These are phyloP conservation scores for Talaromyces marneffei DNA, from an alignment of 2,329 filamentous ascomycete species.

Conservation along the genomic window DNA sequence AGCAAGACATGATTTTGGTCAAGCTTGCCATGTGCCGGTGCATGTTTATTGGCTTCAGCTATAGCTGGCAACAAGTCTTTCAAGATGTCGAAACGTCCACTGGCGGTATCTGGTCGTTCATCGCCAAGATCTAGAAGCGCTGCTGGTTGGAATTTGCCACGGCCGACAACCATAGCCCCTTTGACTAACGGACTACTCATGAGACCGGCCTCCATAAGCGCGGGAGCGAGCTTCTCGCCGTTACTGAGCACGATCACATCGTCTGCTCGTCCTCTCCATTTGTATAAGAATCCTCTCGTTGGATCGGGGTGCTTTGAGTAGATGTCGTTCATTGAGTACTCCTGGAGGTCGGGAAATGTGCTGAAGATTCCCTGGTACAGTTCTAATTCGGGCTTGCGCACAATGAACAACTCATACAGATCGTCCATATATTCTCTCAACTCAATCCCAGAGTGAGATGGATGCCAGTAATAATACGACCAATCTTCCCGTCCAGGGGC, in stretches of 20 bases:
- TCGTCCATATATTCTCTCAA: not conserved
- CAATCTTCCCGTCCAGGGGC: not conserved
- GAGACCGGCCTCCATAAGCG: not conserved
- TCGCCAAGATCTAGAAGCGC: not conserved
- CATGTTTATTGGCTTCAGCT: not conserved
- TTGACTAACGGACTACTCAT: not conserved
- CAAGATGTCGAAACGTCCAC: not conserved
- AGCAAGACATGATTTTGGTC: not conserved
- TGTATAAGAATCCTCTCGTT: not conserved
- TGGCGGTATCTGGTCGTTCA: not conserved
- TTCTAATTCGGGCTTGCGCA: not conserved
- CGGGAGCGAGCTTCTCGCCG: not conserved
- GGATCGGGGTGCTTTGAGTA: not conserved
- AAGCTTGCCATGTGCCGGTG: not conserved
- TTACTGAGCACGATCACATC: slow-evolving; percentile 5
- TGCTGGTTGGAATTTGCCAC: not conserved
- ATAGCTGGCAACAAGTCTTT: not conserved
- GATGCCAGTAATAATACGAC: not conserved
- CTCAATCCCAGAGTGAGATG: not conserved
- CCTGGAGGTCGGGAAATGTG: not conserved
- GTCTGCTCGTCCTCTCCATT: slow-evolving; percentile 15
- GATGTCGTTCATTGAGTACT: not conserved
- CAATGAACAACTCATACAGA: not conserved
- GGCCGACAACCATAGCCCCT: not conserved
- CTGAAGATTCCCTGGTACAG: not conserved